Percentiles rank a stretch among this genome's conserved stretches.
These are phyloP conservation scores for Cladorrhinum samala DNA, from an alignment of 495 filamentous ascomycete genomes.

Conservation along the genomic window DNA sequence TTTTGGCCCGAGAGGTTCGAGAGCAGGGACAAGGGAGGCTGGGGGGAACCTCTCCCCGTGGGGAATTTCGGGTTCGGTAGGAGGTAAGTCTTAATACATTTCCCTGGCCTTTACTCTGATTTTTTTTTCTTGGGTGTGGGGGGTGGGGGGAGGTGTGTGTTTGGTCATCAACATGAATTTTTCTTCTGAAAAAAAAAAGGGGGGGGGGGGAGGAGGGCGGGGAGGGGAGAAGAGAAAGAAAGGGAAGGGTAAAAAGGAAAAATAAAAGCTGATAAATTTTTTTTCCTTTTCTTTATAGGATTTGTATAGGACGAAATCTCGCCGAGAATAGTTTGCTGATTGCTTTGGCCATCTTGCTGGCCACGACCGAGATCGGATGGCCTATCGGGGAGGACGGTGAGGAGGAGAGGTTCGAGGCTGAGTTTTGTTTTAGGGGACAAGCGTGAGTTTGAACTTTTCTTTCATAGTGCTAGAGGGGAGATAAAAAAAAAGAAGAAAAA, in stretches of 20 bases:
- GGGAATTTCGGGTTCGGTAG: conserved; percentile 51
- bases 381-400: conserved; percentile 22
- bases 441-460: conserved; percentile 19
- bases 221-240: too few species aligned
- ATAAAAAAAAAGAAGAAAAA: too few species aligned
- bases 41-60: conserved; percentile 43
- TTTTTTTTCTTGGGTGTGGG: too few species aligned
- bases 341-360: conserved; percentile 22
- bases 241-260: neutral
- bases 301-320: conserved; percentile 25
- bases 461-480: too few species aligned
- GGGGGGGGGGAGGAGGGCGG: too few species aligned
- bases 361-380: conserved; percentile 23
- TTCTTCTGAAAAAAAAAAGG: too few species aligned
- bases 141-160: too few species aligned
- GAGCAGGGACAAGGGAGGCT: conserved; percentile 36
- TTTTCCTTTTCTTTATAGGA: conserved; percentile 8
- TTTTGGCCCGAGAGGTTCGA: conserved; percentile 45
- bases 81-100: conserved; percentile 9
- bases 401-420: conserved; percentile 19
- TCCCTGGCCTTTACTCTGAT: too few species aligned
- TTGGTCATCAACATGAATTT: too few species aligned
- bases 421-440: conserved; percentile 27
- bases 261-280: neutral
- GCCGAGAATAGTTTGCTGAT: conserved; percentile 30